A percentile compares a stretch with the other conserved stretches of the same genome.
phyloP scores from a whole-genome alignment of 2,329 filamentous ascomycete species.

The Pyricularia pennisetigena region DNA sequence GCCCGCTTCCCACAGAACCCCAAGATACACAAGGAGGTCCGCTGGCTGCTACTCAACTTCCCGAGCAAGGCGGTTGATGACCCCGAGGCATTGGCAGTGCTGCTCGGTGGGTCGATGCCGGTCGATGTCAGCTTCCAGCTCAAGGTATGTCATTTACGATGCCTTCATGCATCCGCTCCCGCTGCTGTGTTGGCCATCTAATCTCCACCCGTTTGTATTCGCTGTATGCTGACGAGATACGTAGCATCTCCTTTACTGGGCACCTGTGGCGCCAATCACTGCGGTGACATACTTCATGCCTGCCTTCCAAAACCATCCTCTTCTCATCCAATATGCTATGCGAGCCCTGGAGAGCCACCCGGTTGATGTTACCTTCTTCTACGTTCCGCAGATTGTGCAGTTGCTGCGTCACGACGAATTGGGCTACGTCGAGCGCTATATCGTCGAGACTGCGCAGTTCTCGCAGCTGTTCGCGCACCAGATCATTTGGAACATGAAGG shows the following conservation, averaged over 20 bases:
- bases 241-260: slow-evolving; percentile 86
- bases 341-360: slow-evolving; percentile 86
- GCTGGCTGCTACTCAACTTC: slow-evolving; percentile 70
- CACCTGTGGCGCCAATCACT: slow-evolving; percentile 82
- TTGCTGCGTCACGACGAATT: slow-evolving; percentile 84
- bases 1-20: slow-evolving; percentile 73
- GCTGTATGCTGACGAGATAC: slow-evolving; percentile 16
- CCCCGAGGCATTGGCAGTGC: slow-evolving; percentile 71
- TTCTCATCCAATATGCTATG: slow-evolving; percentile 94
- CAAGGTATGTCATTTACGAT: slow-evolving; percentile 38
- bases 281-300: slow-evolving; percentile 91
- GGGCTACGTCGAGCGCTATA: slow-evolving; percentile 93
- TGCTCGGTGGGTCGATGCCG: slow-evolving; percentile 69
- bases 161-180: background rate
- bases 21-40: slow-evolving; percentile 64
- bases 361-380: slow-evolving; percentile 97
- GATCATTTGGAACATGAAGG: slow-evolving; percentile 99
- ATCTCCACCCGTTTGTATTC: slow-evolving; percentile 7
- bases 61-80: slow-evolving; percentile 75
- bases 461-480: slow-evolving; percentile 99
- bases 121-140: slow-evolving; percentile 74
- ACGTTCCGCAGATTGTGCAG: slow-evolving; percentile 96
- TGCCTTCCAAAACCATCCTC: slow-evolving; percentile 82
- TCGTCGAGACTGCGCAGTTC: slow-evolving; percentile 91
- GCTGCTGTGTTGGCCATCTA: background rate